Evolutionary conservation across 202 grass and related monocot genomes (phyloP).

Genomic region (Musa balbisiana): DNA sequence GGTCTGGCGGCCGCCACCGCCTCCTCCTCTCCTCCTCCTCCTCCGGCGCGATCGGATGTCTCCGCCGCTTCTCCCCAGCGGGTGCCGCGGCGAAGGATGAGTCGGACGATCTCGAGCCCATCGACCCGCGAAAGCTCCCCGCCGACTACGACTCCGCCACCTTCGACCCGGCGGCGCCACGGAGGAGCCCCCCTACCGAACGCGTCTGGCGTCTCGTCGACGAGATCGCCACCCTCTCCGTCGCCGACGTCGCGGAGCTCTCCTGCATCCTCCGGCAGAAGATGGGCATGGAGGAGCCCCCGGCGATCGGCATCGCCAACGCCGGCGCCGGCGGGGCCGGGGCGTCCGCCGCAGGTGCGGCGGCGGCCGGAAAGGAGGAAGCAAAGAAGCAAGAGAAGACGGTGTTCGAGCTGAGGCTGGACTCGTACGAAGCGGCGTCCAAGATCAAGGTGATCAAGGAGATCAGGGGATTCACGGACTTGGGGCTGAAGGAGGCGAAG

Average conservation of each 20-base stretch:
- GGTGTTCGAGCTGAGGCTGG: constrained; percentile 82
- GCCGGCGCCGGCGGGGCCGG: constrained; percentile 49
- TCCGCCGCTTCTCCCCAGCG: constrained; percentile 17
- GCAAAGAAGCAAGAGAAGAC: constrained; percentile 77
- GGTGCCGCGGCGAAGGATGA: constrained; percentile 11
- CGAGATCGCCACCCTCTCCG: constrained; percentile 58
- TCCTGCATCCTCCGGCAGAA: constrained; percentile 51
- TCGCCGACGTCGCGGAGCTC: constrained; percentile 51
- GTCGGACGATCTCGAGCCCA: constrained; percentile 24
- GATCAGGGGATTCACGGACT: constrained; percentile 70
- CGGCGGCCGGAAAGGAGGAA: constrained; percentile 25
- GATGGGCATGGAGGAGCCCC: constrained; percentile 42
- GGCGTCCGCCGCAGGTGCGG: constrained; percentile 7
- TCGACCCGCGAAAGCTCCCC: constrained; percentile 77
- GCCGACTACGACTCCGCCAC: constrained; percentile 59
- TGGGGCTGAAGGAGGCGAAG: constrained; percentile 97
- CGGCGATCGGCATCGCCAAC: constrained; percentile 69
- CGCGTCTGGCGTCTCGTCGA: constrained; percentile 95
- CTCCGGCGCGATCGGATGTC: not conserved
- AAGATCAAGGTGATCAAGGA: constrained; percentile 99
- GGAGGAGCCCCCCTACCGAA: constrained; percentile 40
- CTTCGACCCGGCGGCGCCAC: constrained; percentile 32
- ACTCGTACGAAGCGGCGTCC: constrained; percentile 63
- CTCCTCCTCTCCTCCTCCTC: constrained; percentile 21
- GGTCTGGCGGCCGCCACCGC: constrained; percentile 30